These are phyloP conservation scores for Lactarius evosmus DNA, from an alignment of 768 basidiomycete genomes.

Conservation along the genomic window DNA sequence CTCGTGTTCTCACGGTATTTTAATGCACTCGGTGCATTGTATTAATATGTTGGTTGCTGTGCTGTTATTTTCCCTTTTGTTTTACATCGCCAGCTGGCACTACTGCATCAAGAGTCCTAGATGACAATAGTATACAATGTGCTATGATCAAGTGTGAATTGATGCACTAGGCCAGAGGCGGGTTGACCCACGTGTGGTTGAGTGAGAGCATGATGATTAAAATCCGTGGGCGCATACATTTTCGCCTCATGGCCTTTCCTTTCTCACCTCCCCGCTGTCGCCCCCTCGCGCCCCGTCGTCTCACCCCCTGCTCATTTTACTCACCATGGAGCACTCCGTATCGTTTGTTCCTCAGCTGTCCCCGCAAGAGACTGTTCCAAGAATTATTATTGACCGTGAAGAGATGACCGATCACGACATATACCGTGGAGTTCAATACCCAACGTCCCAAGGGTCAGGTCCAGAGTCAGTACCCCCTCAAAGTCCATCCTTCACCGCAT, in stretches of 20 bases:
- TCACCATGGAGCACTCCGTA: constrained; percentile 20
- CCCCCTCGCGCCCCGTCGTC: not conserved
- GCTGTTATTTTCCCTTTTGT: constrained; percentile 11
- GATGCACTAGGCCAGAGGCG: too few species aligned
- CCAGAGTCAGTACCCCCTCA: constrained; percentile 32
- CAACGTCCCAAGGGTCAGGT: constrained; percentile 33
- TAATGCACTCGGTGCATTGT: not conserved
- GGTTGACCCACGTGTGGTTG: not conserved
- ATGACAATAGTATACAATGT: not conserved
- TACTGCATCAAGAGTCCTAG: not conserved
- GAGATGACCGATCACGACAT: constrained; percentile 48
- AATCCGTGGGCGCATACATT: not conserved
- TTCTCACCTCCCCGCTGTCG: not conserved
- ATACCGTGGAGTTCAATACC: constrained; percentile 52
- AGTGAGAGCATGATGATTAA: not conserved
- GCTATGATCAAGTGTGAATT: not conserved
- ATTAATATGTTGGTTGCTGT: constrained; percentile 12
- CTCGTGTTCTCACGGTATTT: not conserved
- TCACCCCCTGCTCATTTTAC: not conserved
- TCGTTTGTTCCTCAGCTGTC: constrained; percentile 13
- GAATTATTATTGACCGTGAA: constrained; percentile 1
- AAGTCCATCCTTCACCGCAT: constrained; percentile 37
- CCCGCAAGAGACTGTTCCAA: constrained; percentile 1
- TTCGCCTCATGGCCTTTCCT: constrained; percentile 13
- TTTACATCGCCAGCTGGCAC: not conserved